phyloP scores from a whole-genome alignment of 2,329 filamentous ascomycete genomes.

The Pseudogymnoascus pannorum region DNA sequence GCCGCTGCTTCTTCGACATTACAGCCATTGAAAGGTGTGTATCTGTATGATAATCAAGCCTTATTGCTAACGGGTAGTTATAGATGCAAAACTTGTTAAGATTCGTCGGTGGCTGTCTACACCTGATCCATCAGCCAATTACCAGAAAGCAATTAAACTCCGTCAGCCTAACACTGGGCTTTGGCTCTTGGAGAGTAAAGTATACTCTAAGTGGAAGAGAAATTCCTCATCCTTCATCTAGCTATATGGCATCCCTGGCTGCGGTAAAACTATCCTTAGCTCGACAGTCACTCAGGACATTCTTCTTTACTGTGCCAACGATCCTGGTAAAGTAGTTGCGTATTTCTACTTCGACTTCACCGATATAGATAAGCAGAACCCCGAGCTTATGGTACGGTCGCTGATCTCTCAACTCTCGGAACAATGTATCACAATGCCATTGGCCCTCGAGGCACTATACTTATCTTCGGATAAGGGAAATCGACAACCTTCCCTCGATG shows the following conservation, averaged over 20 bases:
- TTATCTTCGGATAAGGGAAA: constrained; percentile 21
- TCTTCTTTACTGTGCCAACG: background rate
- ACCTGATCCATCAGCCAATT: constrained; percentile 31
- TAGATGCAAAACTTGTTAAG: background rate
- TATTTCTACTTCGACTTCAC: constrained; percentile 37
- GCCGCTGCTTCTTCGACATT: constrained; percentile 10
- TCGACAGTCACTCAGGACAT: constrained; percentile 30
- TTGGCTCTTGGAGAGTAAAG: constrained; percentile 29
- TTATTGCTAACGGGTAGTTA: background rate
- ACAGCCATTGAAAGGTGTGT: constrained; percentile 9
- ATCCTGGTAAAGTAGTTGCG: constrained; percentile 9
- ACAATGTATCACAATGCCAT: constrained; percentile 15
- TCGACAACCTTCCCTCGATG: constrained; percentile 21
- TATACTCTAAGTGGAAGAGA: constrained; percentile 29
- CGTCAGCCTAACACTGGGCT: constrained; percentile 29
- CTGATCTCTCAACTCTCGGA: constrained; percentile 31
- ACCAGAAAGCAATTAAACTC: constrained; percentile 26
- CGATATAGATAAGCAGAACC: constrained; percentile 30
- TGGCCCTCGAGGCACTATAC: constrained; percentile 23
- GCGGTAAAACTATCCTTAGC: constrained; percentile 36
- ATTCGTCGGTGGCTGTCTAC: constrained; percentile 29
- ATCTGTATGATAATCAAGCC: background rate
- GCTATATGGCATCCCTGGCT: constrained; percentile 35
- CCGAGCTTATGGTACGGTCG: constrained; percentile 31
- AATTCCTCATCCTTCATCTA: constrained; percentile 28